Percentiles rank a stretch among this genome's conserved stretches.
Conservation (phyloP, 129 eudicot genomes). For the Escallonia herrerae region DNA sequence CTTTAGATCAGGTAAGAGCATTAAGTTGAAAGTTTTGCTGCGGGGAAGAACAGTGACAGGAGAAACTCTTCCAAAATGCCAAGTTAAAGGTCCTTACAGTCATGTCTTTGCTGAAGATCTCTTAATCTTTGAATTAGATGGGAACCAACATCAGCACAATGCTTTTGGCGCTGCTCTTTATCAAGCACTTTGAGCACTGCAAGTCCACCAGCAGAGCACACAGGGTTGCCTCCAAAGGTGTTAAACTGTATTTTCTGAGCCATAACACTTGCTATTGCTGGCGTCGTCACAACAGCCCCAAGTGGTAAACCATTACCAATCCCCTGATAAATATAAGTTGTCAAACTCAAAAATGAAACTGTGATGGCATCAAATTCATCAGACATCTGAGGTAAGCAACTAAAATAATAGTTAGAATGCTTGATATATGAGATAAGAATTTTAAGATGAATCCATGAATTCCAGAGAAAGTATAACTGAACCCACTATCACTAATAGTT, state of each 20-base stretch:
- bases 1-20: too few species aligned
- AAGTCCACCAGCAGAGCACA: constrained; percentile 97
- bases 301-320: constrained; percentile 96
- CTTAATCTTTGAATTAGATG: constrained; percentile 69
- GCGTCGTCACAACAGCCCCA: constrained; percentile 98
- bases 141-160: constrained; percentile 85
- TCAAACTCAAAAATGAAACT: not conserved
- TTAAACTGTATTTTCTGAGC: constrained; percentile 93
- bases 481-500: too few species aligned
- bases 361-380: too few species aligned
- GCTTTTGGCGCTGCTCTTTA: constrained; percentile 80
- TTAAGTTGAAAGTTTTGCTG: too few species aligned
- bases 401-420: too few species aligned
- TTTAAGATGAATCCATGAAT: too few species aligned
- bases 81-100: constrained; percentile 40
- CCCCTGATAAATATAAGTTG: constrained; percentile 41
- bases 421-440: too few species aligned
- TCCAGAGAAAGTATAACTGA: too few species aligned
- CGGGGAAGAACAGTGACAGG: too few species aligned
- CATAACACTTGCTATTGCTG: constrained; percentile 90
- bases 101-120: constrained; percentile 67
- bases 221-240: constrained; percentile 98
- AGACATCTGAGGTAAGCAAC: too few species aligned
- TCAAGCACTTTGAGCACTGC: constrained; percentile 89
- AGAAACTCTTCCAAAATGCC: not conserved